A percentile compares a stretch with the other conserved stretches of the same genome.
Conservation (phyloP, 163 green algal genomes). For the Scenedesmus sp. region DNA sequence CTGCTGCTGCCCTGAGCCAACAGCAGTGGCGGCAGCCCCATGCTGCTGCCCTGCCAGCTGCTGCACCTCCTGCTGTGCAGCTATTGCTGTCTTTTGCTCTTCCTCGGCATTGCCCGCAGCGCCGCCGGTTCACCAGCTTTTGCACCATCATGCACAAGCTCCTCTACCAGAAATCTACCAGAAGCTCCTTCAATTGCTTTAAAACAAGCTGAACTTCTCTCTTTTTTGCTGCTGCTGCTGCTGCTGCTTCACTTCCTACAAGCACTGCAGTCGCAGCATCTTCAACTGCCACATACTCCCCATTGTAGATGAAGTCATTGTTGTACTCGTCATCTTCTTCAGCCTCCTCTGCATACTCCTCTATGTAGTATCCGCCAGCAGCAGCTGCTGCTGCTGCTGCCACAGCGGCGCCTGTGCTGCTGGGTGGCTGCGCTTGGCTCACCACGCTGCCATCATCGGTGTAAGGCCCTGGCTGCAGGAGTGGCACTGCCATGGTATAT, state of each 20-base stretch:
- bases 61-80: too few relatives aligned
- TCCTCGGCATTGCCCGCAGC: too few relatives aligned
- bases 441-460: slow-evolving; percentile 19
- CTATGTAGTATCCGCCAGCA: not conserved
- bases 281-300: not conserved
- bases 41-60: not conserved
- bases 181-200: slow-evolving; percentile 29
- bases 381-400: not conserved
- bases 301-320: not conserved
- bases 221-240: not conserved
- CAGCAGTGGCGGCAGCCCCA: not conserved
- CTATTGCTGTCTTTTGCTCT: too few relatives aligned
- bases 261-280: not conserved
- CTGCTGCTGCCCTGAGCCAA: not conserved
- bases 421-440: not conserved
- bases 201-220: not conserved
- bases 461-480: slow-evolving; percentile 42
- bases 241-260: not conserved
- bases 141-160: slow-evolving; percentile 44
- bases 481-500: slow-evolving; percentile 53
- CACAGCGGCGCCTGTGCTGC: not conserved
- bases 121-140: not conserved
- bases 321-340: not conserved
- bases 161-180: too few relatives aligned
- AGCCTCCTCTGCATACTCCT: not conserved